These are phyloP conservation scores for Russula sp. DNA, from an alignment of 768 basidiomycete species.

Conservation along the genomic window DNA sequence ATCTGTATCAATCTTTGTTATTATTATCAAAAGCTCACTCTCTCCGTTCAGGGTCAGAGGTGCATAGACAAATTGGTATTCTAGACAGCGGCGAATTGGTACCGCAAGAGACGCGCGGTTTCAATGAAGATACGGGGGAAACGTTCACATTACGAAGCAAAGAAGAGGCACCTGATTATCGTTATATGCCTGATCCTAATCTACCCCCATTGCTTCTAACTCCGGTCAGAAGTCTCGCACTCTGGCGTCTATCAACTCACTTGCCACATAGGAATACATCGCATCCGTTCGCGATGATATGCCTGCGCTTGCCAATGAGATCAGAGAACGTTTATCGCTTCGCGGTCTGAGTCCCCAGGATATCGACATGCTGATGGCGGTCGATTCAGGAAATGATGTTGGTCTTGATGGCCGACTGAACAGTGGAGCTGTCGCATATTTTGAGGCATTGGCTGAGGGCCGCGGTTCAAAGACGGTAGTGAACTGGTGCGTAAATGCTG, in stretches of 20 bases:
- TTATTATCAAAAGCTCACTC: not conserved
- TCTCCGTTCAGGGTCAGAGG: conserved; percentile 63
- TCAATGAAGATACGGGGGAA: conserved; percentile 75
- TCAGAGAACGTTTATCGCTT: conserved; percentile 53
- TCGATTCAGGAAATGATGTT: conserved; percentile 66
- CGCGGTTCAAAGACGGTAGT: conserved; percentile 68
- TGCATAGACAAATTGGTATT: conserved; percentile 69
- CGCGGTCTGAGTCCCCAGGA: conserved; percentile 61
- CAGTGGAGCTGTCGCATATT: conserved; percentile 67
- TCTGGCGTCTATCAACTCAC: conserved; percentile 6
- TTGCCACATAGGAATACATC: conserved; percentile 54
- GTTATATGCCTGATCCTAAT: conserved; percentile 98
- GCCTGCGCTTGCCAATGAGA: conserved; percentile 74
- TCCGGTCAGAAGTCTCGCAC: conserved; percentile 39
- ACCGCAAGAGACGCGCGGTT: conserved; percentile 85
- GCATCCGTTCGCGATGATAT: conserved; percentile 49
- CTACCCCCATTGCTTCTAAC: conserved; percentile 68
- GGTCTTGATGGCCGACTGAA: conserved; percentile 56
- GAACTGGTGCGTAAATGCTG: conserved; percentile 67
- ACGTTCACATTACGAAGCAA: conserved; percentile 85
- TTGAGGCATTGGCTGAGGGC: conserved; percentile 61
- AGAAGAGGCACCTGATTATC: conserved; percentile 93
- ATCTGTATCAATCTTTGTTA: not conserved
- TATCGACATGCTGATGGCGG: conserved; percentile 67
- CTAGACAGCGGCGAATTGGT: conserved; percentile 47